Evolutionary conservation across 1,139 yeast species (phyloP).

Genomic region (Waltiozyma sp.): DNA sequence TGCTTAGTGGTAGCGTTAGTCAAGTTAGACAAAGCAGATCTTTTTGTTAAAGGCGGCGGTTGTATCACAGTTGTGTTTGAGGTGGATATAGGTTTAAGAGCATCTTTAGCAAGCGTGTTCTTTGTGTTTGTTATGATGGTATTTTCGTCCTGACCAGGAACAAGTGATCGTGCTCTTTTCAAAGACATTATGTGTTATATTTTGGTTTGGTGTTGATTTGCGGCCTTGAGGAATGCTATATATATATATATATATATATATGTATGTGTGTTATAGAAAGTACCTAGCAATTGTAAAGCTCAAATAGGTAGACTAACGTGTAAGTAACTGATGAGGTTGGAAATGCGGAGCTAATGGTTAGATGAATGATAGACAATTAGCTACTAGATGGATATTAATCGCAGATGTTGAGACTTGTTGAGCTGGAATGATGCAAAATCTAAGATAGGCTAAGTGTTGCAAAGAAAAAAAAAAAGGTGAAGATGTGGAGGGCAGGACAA

Average conservation of each 20-base stretch:
- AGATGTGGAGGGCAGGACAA: background rate
- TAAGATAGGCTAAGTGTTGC: background rate
- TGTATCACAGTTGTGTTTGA: background rate
- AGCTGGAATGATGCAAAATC: background rate
- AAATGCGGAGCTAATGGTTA: background rate
- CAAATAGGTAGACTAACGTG: background rate
- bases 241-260: too few relatives aligned
- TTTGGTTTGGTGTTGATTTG: background rate
- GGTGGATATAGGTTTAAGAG: background rate
- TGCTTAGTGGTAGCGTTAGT: conserved; percentile 11
- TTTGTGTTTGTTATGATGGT: background rate
- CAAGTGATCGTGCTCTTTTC: background rate
- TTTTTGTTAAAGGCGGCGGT: background rate
- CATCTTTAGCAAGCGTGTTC: background rate
- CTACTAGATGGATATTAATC: background rate
- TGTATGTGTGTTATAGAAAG: too few relatives aligned
- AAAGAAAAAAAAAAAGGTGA: background rate
- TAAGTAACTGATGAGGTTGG: background rate
- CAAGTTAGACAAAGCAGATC: conserved; percentile 17
- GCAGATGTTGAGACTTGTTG: background rate
- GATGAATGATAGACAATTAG: background rate
- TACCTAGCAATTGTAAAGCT: background rate
- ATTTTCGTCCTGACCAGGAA: background rate
- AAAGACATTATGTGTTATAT: background rate
- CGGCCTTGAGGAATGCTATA: background rate